Conservation (phyloP, 441 rosid species). For the Populus hybrid region DNA sequence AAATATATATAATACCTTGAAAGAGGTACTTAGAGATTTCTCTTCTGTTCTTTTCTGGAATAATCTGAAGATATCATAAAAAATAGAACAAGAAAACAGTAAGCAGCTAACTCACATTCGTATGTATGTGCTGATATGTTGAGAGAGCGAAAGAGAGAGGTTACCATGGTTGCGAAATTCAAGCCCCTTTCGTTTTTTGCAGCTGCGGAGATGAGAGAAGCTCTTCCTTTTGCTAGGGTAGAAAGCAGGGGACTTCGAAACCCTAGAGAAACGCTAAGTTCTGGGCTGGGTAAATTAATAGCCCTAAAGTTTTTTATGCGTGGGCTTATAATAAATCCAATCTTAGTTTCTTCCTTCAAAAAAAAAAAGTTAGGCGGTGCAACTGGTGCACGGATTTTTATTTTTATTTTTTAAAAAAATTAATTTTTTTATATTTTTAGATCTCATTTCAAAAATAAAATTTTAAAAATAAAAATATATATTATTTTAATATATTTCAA, state of each 20-base stretch:
- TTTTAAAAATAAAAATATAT: no score
- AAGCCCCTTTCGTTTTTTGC: not conserved
- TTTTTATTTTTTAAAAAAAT: no score
- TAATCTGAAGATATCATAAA: not conserved
- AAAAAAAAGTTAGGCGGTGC: no score
- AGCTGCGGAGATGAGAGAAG: not conserved
- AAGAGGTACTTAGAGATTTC: not conserved
- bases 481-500: no score
- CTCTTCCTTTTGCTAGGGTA: not conserved
- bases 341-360: not conserved
- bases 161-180: not conserved
- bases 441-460: no score
- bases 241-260: not conserved
- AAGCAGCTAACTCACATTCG: not conserved
- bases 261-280: not conserved
- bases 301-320: not conserved
- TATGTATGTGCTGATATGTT: not conserved
- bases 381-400: no score
- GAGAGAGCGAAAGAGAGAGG: not conserved
- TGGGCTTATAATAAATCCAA: not conserved
- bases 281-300: not conserved
- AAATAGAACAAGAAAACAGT: not conserved
- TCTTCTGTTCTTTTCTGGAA: slow-evolving; percentile 9
- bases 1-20: not conserved
- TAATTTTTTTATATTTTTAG: no score